Evolutionary conservation across 2,329 filamentous ascomycete species (phyloP), one percentile per base, ranked within the genome.

Genomic region (Sclerotinia subarctica): DNA sequence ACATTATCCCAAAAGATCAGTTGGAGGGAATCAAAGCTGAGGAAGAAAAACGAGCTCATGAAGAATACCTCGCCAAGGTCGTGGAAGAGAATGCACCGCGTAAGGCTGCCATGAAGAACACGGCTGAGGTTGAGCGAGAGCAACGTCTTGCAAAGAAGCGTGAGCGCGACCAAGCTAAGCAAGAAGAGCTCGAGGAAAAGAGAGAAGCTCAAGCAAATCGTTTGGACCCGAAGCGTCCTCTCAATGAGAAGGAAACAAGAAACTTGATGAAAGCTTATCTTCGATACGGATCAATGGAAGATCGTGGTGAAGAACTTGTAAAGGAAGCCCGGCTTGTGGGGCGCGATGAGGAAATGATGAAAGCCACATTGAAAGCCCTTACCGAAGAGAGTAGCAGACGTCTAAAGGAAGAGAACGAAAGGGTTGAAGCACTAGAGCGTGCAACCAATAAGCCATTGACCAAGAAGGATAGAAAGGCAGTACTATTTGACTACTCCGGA

Each of bases 391-490:
- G 86, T 70, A 88, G 89, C 29, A 87, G 87, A 69, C 84, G 96
- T 24, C 86, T 93, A 46, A 88, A 90, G 70, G 92, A 93, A 75
- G 93, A 97, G 70, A 81, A 84, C 58, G 83, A 84, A 44, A 83
- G 86, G 69, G 81, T 90, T 66, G 84, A 85, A 69, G 85, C 85
- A 19, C 78, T 89, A 74, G 92, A 95, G 78, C 88, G 83, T 29
- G 82, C 90, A 71, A 85, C 86, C 0, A 92, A 92, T 76, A 96
- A 95, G 77, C 85, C 88, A 2, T 80, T 96, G 66, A 96, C 94
- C 0, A 97, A 98, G 82, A 99, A 99, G 79, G 95, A 99, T 77
- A 93, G 93, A 79, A 99, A 99, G 80, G 95, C 95, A 0, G 92
- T 99, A 24, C 82, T 99, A 56, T 97, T 99, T 75, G 94, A 98